Evolutionary conservation across 2,329 filamentous ascomycete genomes (phyloP).

Genomic region (Ascomycota sp.): DNA sequence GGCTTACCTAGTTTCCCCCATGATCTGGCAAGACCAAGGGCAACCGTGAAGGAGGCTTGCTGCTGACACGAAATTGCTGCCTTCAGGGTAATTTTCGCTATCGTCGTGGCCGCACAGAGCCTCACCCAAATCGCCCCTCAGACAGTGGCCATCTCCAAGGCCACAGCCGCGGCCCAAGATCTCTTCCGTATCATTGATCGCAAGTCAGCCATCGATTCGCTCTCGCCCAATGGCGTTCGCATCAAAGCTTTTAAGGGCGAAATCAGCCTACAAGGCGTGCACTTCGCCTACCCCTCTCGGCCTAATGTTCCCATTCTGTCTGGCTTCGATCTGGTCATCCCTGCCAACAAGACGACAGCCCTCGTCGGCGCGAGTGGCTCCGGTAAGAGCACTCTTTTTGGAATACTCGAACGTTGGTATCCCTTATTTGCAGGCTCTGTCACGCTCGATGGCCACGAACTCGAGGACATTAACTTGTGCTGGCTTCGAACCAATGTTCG

Average conservation of each 20-base stretch:
- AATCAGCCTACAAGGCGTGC: slow-evolving; percentile 24
- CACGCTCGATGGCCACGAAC: slow-evolving; percentile 18
- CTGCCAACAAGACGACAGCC: slow-evolving; percentile 25
- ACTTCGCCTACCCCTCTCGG: slow-evolving; percentile 34
- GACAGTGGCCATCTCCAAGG: slow-evolving; percentile 21
- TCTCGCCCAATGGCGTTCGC: slow-evolving; percentile 13
- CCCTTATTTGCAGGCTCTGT: slow-evolving; percentile 22
- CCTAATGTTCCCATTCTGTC: slow-evolving; percentile 24
- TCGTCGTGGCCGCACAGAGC: slow-evolving; percentile 21
- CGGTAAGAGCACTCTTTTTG: slow-evolving; percentile 35
- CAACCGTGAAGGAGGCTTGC: too few species aligned
- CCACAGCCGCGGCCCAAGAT: slow-evolving; percentile 21
- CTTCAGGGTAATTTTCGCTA: slow-evolving; percentile 19
- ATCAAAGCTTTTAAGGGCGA: slow-evolving; percentile 15
- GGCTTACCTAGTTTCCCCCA: neutral
- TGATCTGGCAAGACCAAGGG: too few species aligned
- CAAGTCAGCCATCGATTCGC: slow-evolving; percentile 19
- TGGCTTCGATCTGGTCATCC: slow-evolving; percentile 19
- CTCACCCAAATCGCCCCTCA: slow-evolving; percentile 26
- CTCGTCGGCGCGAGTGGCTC: slow-evolving; percentile 35
- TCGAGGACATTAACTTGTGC: slow-evolving; percentile 22
- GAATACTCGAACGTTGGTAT: slow-evolving; percentile 37
- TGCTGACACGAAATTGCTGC: too few species aligned
- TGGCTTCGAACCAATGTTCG: slow-evolving; percentile 31
- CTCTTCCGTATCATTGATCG: slow-evolving; percentile 26